These are phyloP conservation scores for Chlorophyllum brunneum DNA, from an alignment of 768 basidiomycete species.

Conservation along the genomic window DNA sequence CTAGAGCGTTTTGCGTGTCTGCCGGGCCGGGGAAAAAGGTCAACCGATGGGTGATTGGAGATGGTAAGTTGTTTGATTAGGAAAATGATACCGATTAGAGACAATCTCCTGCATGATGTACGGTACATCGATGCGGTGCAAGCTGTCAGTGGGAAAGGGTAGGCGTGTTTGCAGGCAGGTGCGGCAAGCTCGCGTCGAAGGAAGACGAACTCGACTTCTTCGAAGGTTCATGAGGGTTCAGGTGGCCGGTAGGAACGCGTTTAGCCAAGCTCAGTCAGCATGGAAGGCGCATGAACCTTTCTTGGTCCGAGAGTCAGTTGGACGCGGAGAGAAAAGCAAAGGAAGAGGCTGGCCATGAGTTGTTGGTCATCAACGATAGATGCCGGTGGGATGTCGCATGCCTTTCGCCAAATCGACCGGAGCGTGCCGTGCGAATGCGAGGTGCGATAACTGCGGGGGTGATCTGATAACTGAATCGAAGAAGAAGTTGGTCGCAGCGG, in stretches of 20 bases:
- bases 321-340: background rate
- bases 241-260: background rate
- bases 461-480: too few species aligned
- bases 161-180: too few species aligned
- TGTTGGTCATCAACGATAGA: constrained; percentile 6
- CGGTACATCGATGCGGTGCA: background rate
- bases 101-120: background rate
- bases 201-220: background rate
- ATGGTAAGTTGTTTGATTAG: background rate
- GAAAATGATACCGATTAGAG: background rate
- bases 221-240: background rate
- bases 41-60: background rate
- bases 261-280: background rate
- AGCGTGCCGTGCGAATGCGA: constrained; percentile 5
- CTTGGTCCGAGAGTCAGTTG: background rate
- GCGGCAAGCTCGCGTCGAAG: background rate
- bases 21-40: background rate
- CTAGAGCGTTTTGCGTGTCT: background rate
- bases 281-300: too few species aligned
- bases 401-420: background rate
- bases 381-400: background rate
- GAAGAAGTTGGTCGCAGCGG: too few species aligned
- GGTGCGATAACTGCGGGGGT: too few species aligned
- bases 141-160: too few species aligned
- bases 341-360: background rate